Evolutionary conservation across 768 basidiomycete species (phyloP), one percentile per base, ranked within the genome.

Genomic region (Russula emetica): DNA sequence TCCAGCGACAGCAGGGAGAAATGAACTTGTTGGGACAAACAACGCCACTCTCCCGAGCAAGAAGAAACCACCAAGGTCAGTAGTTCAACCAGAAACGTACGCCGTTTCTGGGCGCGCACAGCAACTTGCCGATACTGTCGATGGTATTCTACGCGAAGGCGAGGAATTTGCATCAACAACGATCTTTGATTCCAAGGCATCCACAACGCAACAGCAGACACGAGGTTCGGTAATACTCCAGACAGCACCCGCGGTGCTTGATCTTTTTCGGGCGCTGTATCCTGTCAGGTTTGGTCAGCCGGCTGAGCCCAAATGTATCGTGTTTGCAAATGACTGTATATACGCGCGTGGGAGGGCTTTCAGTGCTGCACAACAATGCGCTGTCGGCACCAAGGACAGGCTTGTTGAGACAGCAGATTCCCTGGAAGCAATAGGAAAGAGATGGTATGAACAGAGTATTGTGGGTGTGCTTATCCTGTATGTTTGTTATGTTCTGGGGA

Each of bases 311-410:
- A 74, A 78, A 30, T 78, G 81, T 1, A 86, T 96, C 81, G 83
- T 84, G 55, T 88, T 88, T 71, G 85, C 90, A 20, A 97, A 97
- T 72, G 88, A 95, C 66, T 92, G 86, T 67, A 69, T 82, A 24
- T 91, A 87, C 71, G 79, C 95, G 30, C 79, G 78, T 34, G 57
- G 49, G 51, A 55, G 61, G 47, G 38, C 49, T 20, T 36, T 56
- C 34, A 36, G 40, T 11, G 55, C 58, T 32, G 77, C 76, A 61
- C 77, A 76, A 32, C 30, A 57, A n/a, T 58, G 62, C 8, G 53
- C 58, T 34, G 62, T 59, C 10, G 72, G 62, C 9, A 73, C 81
- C 30, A 78, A 77, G 67, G 83, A 79, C 50, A 81, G 77, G 62
- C 72, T 87, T 47, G 73, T 71, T 14, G 88, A 87, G 71, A 82